Percentiles rank a stretch among this genome's conserved stretches.
These are phyloP conservation scores for Talaromyces trachyspermus DNA, from an alignment of 495 filamentous ascomycete genomes.

Conservation along the genomic window DNA sequence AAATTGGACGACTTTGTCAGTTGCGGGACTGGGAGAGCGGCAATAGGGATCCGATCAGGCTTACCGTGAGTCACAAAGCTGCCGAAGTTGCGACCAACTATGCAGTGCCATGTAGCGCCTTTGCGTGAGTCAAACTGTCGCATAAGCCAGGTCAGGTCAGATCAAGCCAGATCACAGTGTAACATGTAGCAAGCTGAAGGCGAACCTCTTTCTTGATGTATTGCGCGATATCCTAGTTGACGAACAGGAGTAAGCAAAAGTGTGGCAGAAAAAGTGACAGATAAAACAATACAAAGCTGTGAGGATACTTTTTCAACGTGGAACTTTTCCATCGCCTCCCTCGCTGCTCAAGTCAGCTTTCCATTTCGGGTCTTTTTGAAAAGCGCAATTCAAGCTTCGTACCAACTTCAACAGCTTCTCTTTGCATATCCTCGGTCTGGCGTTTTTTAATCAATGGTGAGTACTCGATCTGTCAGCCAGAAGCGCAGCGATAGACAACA, in stretches of 20 bases:
- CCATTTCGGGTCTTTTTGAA: slow-evolving; percentile 7
- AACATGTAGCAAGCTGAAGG: slow-evolving; percentile 14
- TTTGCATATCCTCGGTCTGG: slow-evolving; percentile 94
- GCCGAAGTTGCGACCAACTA: slow-evolving; percentile 96
- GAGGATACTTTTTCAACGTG: slow-evolving; percentile 78
- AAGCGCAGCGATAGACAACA: slow-evolving; percentile 11
- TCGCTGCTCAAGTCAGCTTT: slow-evolving; percentile 49
- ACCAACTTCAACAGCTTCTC: slow-evolving; percentile 91
- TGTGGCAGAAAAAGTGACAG: not conserved
- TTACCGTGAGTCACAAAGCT: slow-evolving; percentile 98
- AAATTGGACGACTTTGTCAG: not conserved
- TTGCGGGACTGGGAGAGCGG: not conserved
- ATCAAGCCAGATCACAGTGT: slow-evolving; percentile 18
- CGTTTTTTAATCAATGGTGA: not conserved
- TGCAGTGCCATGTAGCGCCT: slow-evolving; percentile 96
- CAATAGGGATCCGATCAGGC: slow-evolving; percentile 9
- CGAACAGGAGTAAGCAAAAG: slow-evolving; percentile 15
- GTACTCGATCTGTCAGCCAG: not conserved
- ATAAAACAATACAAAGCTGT: slow-evolving; percentile 3
- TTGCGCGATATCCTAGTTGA: slow-evolving; percentile 79
- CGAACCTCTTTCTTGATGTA: slow-evolving; percentile 93
- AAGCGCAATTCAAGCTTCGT: slow-evolving; percentile 26
- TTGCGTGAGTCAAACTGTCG: slow-evolving; percentile 79
- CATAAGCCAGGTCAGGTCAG: slow-evolving; percentile 17
- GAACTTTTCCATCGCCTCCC: slow-evolving; percentile 87